Evolutionary conservation across 1,284 basidiomycete genomes (phyloP), one percentile per base, ranked within the genome.

Genomic region (Entoloma clypeatum): DNA sequence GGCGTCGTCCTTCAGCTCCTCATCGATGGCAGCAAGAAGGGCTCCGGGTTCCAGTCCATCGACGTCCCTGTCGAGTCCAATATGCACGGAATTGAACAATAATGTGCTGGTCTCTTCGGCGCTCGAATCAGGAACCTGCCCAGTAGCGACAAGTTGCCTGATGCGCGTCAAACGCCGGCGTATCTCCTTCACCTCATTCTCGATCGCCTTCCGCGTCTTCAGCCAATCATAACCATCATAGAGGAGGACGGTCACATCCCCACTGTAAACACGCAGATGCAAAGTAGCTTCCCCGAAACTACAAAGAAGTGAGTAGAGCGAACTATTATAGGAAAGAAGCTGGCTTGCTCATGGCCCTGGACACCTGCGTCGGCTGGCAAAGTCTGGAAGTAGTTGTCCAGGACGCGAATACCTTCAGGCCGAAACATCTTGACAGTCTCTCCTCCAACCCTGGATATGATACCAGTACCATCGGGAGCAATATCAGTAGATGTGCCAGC

Each of bases 201-300:
- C 89, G 39, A 99, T 91, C 4, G 79, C 79, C 59, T 77, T 83
- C 34, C 93, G 81, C 2, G 95, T 99, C 27, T 76, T 72, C 1
- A 63, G 63, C 93, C 95, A 99, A 58, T 99, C 96, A 56, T 93
- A 99, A 1, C 95, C 93, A 44, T 93, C 90, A 56, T 94, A 86
- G 5, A 98, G 71, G 44, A 81, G 72, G 23, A 96, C 56, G 0
- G 72, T 75, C 26, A 88, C 60, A 46, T 86, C 71, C 33, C 75
- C 80, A 36, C 85, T 65, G 32, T 77, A 70, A 2, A 89, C 52
- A 14, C 78, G 73, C 25, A 91, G 56, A 19, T 64, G 71, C 21
- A 80, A 45, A 13, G 61, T 67, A 5, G 75, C 74, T 18, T 77
- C 72, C 5, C 69, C 74, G 29, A 60, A 58, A 34, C 74, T 79